Conservation (phyloP, 2,329 filamentous ascomycete species). For the Trematosphaeria pertusa region DNA sequence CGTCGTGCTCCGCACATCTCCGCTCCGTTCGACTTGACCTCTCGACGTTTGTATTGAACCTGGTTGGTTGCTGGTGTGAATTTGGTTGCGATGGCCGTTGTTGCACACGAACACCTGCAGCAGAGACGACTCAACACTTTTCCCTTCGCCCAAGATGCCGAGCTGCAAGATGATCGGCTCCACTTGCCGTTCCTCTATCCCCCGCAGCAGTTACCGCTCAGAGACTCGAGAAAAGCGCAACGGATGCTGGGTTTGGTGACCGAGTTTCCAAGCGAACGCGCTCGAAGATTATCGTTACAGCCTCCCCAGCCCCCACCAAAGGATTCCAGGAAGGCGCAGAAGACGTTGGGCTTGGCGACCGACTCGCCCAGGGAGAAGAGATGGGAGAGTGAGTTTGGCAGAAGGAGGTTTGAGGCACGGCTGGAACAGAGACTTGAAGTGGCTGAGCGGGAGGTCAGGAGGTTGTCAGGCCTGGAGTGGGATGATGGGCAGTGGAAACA, state of each 20-base stretch:
- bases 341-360: constrained; percentile 4
- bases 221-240: constrained; percentile 8
- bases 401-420: background rate
- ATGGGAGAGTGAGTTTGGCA: background rate
- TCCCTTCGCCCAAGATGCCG: background rate
- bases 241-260: constrained; percentile 10
- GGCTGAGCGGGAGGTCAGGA: constrained; percentile 10
- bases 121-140: background rate
- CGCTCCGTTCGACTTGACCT: too few relatives aligned
- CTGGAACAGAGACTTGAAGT: constrained; percentile 10
- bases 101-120: background rate
- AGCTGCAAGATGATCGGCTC: background rate
- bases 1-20: too few relatives aligned
- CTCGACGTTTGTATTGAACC: too few relatives aligned
- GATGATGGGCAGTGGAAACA: background rate
- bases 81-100: constrained; percentile 11
- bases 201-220: background rate
- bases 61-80: too few relatives aligned
- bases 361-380: constrained; percentile 5
- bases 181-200: constrained; percentile 5
- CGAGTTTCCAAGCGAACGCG: background rate
- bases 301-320: constrained; percentile 1
- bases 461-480: constrained; percentile 5
- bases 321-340: constrained; percentile 6
- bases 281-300: background rate